Evolutionary conservation across 2,329 filamentous ascomycete genomes (phyloP).

Genomic region (Diaporthe caulivora): DNA sequence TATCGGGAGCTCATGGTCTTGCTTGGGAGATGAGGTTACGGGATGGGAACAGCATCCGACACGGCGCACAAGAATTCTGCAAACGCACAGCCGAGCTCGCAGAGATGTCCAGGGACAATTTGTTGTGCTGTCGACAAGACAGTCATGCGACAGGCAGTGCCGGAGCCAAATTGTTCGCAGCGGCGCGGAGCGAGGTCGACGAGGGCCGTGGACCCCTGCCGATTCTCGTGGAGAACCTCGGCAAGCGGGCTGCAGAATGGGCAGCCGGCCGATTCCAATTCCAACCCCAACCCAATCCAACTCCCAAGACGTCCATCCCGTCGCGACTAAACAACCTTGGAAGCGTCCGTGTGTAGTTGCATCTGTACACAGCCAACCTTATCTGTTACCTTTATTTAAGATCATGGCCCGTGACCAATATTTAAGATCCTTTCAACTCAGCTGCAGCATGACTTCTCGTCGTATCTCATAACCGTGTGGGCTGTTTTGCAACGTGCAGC

Average conservation of each 20-base stretch:
- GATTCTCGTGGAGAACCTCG: conserved; percentile 32
- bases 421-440: neutral
- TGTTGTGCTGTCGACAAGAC: neutral
- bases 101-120: neutral
- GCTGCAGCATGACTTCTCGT: too few species aligned
- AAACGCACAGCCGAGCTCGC: neutral
- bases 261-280: conserved; percentile 6
- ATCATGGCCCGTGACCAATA: neutral
- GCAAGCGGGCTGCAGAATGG: conserved; percentile 19
- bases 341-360: conserved; percentile 15
- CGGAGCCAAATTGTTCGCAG: conserved; percentile 19
- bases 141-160: neutral
- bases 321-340: too few species aligned
- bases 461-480: neutral
- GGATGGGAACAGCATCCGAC: neutral
- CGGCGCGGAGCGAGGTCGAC: conserved; percentile 6
- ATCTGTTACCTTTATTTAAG: neutral
- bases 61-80: neutral
- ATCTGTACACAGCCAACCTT: neutral
- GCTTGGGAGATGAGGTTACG: neutral
- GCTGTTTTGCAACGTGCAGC: neutral
- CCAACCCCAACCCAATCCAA: conserved; percentile 23
- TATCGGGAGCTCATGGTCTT: conserved; percentile 25
- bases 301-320: neutral
- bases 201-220: conserved; percentile 16